A percentile compares a stretch with the other conserved stretches of the same genome.
phyloP scores from a whole-genome alignment of 345 rosid genomes.

The Excoecaria cochinchinensis region DNA sequence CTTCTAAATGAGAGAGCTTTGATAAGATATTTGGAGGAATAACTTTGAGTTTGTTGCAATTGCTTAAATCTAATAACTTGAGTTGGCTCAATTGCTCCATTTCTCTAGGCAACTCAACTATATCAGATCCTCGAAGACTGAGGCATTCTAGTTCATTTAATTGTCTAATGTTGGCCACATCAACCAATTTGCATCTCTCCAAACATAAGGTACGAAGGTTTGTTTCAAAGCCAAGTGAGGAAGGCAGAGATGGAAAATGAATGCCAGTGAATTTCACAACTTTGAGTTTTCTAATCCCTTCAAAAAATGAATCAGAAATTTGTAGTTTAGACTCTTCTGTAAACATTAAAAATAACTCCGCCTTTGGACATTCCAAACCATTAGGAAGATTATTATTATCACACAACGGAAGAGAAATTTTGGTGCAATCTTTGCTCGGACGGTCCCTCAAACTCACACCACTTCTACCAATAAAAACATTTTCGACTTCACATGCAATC shows the following conservation, averaged over 20 bases:
- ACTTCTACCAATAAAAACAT: neutral
- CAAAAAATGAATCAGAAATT: neutral
- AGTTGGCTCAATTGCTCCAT: conserved; percentile 23
- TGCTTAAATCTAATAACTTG: conserved; percentile 25
- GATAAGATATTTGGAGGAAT: conserved; percentile 32
- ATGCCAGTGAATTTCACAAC: neutral
- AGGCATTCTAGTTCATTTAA: conserved; percentile 32
- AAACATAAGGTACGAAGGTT: conserved; percentile 15
- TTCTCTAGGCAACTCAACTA: conserved; percentile 24
- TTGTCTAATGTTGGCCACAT: neutral
- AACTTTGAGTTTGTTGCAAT: conserved; percentile 17
- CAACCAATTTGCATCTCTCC: neutral
- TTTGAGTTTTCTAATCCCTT: neutral
- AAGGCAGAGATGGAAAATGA: neutral
- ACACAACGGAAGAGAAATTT: neutral
- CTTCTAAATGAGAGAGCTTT: conserved; percentile 28
- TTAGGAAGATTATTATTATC: neutral
- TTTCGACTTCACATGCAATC: neutral
- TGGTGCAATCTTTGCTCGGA: neutral
- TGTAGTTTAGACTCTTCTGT: neutral
- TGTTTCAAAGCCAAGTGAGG: neutral
- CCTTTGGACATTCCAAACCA: conserved; percentile 3
- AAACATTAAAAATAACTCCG: neutral
- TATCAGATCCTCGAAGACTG: conserved; percentile 19
- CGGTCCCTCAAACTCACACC: neutral